Evolutionary conservation across 2,329 filamentous ascomycete genomes (phyloP), one percentile per base, ranked within the genome.

Genomic region (Pestalotiopsis sp.): DNA sequence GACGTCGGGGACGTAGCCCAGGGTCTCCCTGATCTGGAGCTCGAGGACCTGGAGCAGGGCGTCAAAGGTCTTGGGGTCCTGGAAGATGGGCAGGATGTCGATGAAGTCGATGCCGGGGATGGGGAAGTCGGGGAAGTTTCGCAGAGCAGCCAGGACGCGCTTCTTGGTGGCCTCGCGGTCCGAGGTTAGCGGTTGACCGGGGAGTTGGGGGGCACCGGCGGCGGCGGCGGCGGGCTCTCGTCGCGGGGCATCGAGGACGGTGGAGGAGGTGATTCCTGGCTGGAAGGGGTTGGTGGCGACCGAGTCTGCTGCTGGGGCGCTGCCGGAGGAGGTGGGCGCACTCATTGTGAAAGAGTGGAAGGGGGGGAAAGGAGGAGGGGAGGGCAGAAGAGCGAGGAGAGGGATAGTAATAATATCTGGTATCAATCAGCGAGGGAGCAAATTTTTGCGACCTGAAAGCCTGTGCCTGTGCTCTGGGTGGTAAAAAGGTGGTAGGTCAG

Each of bases 21-120:
- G 91, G 71, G 86, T 86, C 75, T 91, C 84, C 68, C 87, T 83
- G 72, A 97, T 87, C 81, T 97, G 92, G 71, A 98, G 86, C 82
- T 97, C 93, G 74, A 98, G 92, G 63, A 94, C 93, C 76, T 91
- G 89, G 80, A 98, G 86, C 69, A 99, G 91, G 68, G 90, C 87
- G 74, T 88, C 86, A 83, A 98, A 95, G 70, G 93, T 86, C 65
- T 81, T 78, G 67, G 91, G 90, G 78, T 94, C 88, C 80, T 93
- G 90, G 86, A 99, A 98, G 79, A 98, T 91, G 70, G 96, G 96
- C 82, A 99, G 91, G 83, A 99, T 98, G 80, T 99, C 96, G 85
- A 98, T 94, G 83, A 99, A 99, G 77, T 97, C 87, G 79, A 99
- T 95, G 80, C 96, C 95, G 60, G 92, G 91, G 73, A 92, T 91